Evolutionary conservation across 2,329 filamentous ascomycete species (phyloP), one percentile per base, ranked within the genome.

Genomic region (Dactylellina drechsleri): DNA sequence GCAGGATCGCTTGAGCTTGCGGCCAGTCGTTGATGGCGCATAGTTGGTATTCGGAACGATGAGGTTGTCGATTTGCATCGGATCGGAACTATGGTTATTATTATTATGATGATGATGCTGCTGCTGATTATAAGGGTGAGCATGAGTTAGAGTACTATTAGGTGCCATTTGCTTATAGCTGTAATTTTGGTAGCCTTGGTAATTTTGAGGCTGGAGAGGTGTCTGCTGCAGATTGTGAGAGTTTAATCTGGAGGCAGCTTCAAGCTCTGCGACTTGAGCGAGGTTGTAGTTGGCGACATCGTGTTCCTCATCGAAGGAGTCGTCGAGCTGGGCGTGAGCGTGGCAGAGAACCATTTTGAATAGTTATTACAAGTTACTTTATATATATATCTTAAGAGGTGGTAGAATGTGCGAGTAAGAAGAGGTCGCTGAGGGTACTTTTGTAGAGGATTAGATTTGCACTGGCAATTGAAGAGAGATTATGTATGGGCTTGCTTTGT

Each of bases 261-360:
- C 64, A 26, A 75, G 64, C 53, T 75, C 58, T 31, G 64, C 64
- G 20, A 53, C 53, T 60, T 75, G 71, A 45, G 71, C 71, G 52
- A 75, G 64, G 50, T 75, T 75, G 18, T 75, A 75, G 71, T 75
- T 75, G 61, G 71, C 71, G 56, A 75, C 71, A 43, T 75, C 71
- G 53, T 58, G 68, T 54, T 75, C 71, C 58, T 75, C 71, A 36
- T 75, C 71, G 40, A 75, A 75, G 52, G 71, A 75, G 58, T 75
- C 71, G 64, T 75, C 71, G 64, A 75, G 71, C 64, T 75, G 71
- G 71, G 64, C 64, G 64, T 75, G 71, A 45, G 71, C 71, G 59
- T 67, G 56, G 64, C 71, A 75, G 71, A 75, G 64, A 28, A 75
- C 64, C 64, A 75, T 75, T 59, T 67, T 75, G 54, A 57, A 36